Percentiles rank a stretch among this genome's conserved stretches.
Conservation (phyloP, 2,329 filamentous ascomycete genomes). For the Trichoderma sp. region DNA sequence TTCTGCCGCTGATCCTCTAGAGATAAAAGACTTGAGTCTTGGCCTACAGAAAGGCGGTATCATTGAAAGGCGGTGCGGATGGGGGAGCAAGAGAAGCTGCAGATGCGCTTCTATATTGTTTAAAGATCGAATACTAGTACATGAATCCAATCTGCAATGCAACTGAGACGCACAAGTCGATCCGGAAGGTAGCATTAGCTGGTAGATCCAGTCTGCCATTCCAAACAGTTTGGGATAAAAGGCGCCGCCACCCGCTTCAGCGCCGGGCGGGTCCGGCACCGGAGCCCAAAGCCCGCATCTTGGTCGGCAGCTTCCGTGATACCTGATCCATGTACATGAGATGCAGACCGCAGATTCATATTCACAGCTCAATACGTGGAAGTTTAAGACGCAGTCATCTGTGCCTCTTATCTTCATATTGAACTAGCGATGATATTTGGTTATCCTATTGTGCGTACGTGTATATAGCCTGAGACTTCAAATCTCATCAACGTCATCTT, state of each 20-base stretch:
- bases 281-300: slow-evolving; percentile 19
- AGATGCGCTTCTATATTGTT: neutral
- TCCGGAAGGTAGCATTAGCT: neutral
- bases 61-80: neutral
- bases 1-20: neutral
- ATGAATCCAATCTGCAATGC: neutral
- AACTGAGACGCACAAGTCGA: neutral
- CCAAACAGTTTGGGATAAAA: neutral
- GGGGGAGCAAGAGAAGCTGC: neutral
- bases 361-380: neutral
- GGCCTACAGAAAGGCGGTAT: neutral
- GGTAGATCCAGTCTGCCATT: neutral
- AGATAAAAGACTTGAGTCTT: neutral
- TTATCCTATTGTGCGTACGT: neutral
- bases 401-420: neutral
- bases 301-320: slow-evolving; percentile 8
- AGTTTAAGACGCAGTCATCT: neutral
- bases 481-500: neutral
- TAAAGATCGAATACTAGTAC: neutral
- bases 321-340: neutral
- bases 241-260: slow-evolving; percentile 13
- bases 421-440: neutral
- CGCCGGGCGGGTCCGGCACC: slow-evolving; percentile 30
- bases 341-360: neutral
- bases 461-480: neutral